phyloP scores from a whole-genome alignment of 805 yeast genomes.

The Wickerhamomyces alni region DNA sequence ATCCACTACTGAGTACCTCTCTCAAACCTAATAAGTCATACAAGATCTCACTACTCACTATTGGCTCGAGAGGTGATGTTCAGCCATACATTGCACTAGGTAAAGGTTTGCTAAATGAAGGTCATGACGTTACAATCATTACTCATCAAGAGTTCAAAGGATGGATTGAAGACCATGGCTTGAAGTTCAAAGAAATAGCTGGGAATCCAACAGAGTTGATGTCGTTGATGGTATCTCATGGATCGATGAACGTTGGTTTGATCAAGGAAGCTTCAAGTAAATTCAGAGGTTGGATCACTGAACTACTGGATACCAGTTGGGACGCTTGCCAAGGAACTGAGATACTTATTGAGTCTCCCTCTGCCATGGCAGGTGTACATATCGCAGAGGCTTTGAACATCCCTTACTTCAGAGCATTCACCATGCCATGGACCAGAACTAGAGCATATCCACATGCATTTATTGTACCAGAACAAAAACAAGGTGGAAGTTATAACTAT shows the following conservation, averaged over 20 bases:
- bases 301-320: constrained; percentile 73
- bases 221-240: constrained; percentile 90
- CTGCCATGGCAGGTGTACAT: constrained; percentile 93
- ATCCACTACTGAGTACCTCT: constrained; percentile 46
- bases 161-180: constrained; percentile 65
- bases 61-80: constrained; percentile 95
- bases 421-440: constrained; percentile 98
- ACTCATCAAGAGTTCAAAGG: constrained; percentile 77
- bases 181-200: constrained; percentile 70
- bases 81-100: constrained; percentile 95
- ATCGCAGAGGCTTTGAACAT: constrained; percentile 88
- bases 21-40: constrained; percentile 49
- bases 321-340: constrained; percentile 78
- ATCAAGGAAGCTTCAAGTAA: constrained; percentile 75
- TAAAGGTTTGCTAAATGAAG: constrained; percentile 69
- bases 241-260: constrained; percentile 77
- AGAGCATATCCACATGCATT: constrained; percentile 96
- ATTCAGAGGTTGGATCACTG: constrained; percentile 79
- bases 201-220: constrained; percentile 91
- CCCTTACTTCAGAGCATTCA: constrained; percentile 91
- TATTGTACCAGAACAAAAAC: constrained; percentile 86
- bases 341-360: constrained; percentile 88
- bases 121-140: constrained; percentile 79
- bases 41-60: constrained; percentile 68
- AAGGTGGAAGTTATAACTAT: constrained; percentile 90